Evolutionary conservation across 139 green algal species (phyloP), one percentile per base, ranked within the genome.

Genomic region (Zygnema circumcarinatum): DNA sequence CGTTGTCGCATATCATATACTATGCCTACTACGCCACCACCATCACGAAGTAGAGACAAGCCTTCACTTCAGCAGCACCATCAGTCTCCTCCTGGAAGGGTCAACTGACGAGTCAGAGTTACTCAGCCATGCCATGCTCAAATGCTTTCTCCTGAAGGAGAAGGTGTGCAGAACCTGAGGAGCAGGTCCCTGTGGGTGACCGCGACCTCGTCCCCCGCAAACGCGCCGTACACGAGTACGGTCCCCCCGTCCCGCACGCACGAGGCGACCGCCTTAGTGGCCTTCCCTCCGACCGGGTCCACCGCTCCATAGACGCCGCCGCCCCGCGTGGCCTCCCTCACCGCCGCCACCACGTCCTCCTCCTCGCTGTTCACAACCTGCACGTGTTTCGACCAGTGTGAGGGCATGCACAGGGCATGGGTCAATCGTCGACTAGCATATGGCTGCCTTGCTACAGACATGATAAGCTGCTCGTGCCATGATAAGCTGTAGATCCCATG

Each of bases 151-250:
- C 29, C 25, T 35, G 2, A 21, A 42, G 32, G 2, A 82, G 3
- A 82, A n/a, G 38, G 31, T 47, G 2, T 53, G 3, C 16, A 29
- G 2, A 52, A 86, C 74, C 74, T 38, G 74, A 82, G 38, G 36
- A 82, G 2, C 25, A 82, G 74, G 74, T 82, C 74, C 2, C 2
- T 21, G 2, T 20, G 2, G n/a, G 74, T 3, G 3, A 56, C 36
- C 22, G 38, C n/a, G 36, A 52, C 74, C 29, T 82, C 74, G 36
- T 32, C 74, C 2, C 80, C 80, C 29, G 53, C 52, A n/a, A 87
- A 2, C 32, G n/a, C 53, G 1, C 80, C 80, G 54, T 87, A 87
- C 3, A 87, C 21, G 47, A 87, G 56, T 41, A 87, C 80, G 2
- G 16, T 35, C 3, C 80, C 80, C 25, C 33, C 29, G 11, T 81